Conservation (phyloP, 2,329 filamentous ascomycete genomes). For the Aureobasidium sp. region DNA sequence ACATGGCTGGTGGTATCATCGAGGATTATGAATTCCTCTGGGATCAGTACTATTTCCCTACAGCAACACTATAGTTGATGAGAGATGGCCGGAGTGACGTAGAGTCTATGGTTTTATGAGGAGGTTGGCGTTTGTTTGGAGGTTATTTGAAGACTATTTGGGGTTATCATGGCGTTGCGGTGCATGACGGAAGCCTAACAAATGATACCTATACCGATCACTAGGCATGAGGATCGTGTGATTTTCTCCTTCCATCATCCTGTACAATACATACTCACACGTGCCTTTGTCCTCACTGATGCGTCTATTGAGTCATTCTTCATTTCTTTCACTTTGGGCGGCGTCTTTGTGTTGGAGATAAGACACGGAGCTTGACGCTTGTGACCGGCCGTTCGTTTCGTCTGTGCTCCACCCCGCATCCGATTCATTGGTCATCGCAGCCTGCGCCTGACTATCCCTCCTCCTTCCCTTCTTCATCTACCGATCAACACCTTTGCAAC, state of each 20-base stretch:
- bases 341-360: neutral
- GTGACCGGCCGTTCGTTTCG: neutral
- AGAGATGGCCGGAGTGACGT: neutral
- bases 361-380: constrained; percentile 10
- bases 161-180: constrained; percentile 1
- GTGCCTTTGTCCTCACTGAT: neutral
- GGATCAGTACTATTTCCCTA: constrained; percentile 94
- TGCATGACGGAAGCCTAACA: neutral
- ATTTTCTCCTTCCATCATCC: neutral
- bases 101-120: neutral
- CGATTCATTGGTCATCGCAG: constrained; percentile 11
- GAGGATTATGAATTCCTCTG: constrained; percentile 97
- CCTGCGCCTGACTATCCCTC: constrained; percentile 7
- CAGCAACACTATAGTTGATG: constrained; percentile 45
- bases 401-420: constrained; percentile 13
- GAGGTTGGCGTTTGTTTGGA: neutral
- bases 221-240: neutral
- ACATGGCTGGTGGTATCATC: constrained; percentile 74
- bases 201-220: constrained; percentile 6
- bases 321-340: neutral
- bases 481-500: neutral
- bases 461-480: neutral
- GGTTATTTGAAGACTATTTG: neutral
- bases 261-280: neutral
- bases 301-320: neutral